Evolutionary conservation across 176 grass and related monocot genomes (phyloP).

Genomic region (Alloteropsis semialata): DNA sequence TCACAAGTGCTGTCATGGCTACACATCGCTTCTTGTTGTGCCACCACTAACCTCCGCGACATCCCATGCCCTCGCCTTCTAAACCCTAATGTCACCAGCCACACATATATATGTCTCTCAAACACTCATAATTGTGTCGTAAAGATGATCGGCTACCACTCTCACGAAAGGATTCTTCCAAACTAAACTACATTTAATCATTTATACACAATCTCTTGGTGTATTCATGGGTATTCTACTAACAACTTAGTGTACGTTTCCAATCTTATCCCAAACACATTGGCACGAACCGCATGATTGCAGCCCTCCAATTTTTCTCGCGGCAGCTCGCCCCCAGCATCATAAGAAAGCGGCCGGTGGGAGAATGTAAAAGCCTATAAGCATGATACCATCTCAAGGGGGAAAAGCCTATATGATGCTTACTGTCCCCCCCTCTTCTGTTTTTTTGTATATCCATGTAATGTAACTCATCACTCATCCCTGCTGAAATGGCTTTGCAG

Average conservation of each 20-base stretch:
- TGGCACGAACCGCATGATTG: slow-evolving; percentile 18
- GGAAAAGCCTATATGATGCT: slow-evolving; percentile 19
- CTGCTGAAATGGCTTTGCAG: slow-evolving; percentile 29
- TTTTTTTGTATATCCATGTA: not conserved
- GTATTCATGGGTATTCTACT: not conserved
- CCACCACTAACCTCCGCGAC: no score
- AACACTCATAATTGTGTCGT: no score
- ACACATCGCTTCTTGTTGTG: no score
- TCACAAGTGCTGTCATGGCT: no score
- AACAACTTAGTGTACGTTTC: not conserved
- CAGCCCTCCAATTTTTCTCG: not conserved
- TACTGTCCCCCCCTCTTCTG: not conserved
- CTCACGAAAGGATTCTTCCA: not conserved
- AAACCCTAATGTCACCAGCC: no score
- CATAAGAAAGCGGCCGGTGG: slow-evolving; percentile 20
- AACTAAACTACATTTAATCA: not conserved
- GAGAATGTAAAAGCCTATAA: slow-evolving; percentile 9
- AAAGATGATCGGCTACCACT: not conserved
- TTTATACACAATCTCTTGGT: no score
- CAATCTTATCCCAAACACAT: slow-evolving; percentile 1
- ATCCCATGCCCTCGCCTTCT: no score
- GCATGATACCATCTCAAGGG: slow-evolving; percentile 26
- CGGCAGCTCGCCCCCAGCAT: slow-evolving; percentile 10
- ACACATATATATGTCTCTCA: no score
- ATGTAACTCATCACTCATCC: slow-evolving; percentile 1